Evolutionary conservation across 129 eudicot genomes (phyloP).

Genomic region (Centella asiatica): DNA sequence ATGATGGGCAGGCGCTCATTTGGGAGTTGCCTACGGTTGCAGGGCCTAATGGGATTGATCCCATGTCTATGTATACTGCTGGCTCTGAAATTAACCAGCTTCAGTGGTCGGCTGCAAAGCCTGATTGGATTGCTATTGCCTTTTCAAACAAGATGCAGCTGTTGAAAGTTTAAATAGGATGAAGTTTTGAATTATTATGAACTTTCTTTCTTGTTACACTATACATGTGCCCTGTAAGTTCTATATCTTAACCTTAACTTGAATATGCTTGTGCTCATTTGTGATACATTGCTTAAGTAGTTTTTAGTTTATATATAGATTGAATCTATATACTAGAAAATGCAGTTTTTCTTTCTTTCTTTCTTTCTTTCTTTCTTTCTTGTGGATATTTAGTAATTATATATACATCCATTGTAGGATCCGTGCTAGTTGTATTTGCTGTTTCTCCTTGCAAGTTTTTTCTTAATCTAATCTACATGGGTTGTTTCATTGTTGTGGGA

Average conservation of each 20-base stretch:
- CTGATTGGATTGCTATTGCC: constrained; percentile 45
- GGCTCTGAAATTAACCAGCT: constrained; percentile 41
- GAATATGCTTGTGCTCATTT: background rate
- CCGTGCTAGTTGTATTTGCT: too few relatives aligned
- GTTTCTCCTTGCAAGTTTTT: too few relatives aligned
- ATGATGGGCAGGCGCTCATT: constrained; percentile 39
- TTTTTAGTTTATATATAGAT: background rate
- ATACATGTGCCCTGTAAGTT: background rate
- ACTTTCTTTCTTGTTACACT: background rate
- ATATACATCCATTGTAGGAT: background rate
- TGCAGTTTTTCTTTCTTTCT: background rate
- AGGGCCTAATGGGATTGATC: constrained; percentile 38
- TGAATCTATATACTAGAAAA: background rate
- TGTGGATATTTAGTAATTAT: background rate
- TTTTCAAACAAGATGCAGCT: constrained; percentile 40
- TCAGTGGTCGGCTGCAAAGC: constrained; percentile 42
- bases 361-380: background rate
- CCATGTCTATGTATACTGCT: constrained; percentile 30
- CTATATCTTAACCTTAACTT: background rate
- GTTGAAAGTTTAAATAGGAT: constrained; percentile 26
- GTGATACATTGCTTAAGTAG: background rate
- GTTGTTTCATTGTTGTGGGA: too few relatives aligned
- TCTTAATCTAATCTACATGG: too few relatives aligned
- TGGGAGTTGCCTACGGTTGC: constrained; percentile 47
- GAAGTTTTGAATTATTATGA: too few relatives aligned